Evolutionary conservation across 805 yeast species (phyloP), one percentile per base, ranked within the genome.

Genomic region (Saccharomyces eubayanus): DNA sequence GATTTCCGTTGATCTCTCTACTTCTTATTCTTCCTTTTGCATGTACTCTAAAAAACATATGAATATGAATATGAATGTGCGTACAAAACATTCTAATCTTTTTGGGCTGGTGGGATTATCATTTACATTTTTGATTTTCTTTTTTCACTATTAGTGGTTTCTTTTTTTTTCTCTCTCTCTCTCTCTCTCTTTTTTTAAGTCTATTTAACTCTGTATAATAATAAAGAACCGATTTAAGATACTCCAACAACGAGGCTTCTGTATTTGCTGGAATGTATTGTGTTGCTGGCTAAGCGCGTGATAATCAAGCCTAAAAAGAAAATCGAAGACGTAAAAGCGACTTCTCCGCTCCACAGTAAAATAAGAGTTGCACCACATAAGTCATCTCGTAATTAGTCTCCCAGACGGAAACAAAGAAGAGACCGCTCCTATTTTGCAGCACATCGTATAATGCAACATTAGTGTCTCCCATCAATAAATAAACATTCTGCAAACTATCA

Each of bases 1-100:
- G 96, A 89, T 72, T 81, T 87, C 75, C 92, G 98, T 79, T 89
- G 77, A 64, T 46, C 14, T 10, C 28, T 11, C 28, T n/a, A 24
- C 24, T n/a, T 24, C 20, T 24, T 36, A 31, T 48, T 21, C 40
- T 47, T 47, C 20, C 40, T 36, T 36, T 36, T 36, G 43, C 43
- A 36, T 36, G 21, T 36, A 36, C 43, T 36, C 11, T 36, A 10
- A 36, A 36, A 36, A 36, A 36, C 21, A 16, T 36, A 36, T 36
- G 43, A 36, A 36, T 36, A 16, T 36, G 21, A 36, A 36, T 36
- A 10, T 36, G 43, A 16, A 36, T 36, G 24, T 36, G 16, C 24
- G 21, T 16, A 36, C 43, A 36, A 24, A 21, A 6, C 43, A 36
- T 36, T 36, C 43, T 36, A 36, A 36, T 36, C 43, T 36, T 36